Evolutionary conservation across 163 green algal species (phyloP).

Genomic region (Chlorella variabilis): DNA sequence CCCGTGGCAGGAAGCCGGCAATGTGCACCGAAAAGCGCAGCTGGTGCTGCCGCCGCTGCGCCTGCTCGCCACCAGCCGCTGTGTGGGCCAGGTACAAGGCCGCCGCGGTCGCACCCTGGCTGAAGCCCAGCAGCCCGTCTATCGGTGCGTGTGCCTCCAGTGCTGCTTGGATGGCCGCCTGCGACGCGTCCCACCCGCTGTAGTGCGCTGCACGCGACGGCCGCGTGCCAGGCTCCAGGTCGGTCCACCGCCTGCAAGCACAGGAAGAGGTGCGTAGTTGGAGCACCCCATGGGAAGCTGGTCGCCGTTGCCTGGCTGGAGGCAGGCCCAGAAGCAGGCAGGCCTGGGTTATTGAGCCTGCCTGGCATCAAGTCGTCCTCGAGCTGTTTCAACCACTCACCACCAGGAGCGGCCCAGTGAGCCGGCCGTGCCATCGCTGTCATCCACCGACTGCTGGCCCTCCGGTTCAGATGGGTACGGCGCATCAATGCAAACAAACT

Average conservation of each 20-base stretch:
- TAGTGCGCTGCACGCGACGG: slow-evolving; percentile 50
- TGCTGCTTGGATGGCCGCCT: slow-evolving; percentile 29
- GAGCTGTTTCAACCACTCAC: slow-evolving; percentile 3
- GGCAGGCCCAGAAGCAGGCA: too few relatives aligned
- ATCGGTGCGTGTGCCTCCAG: slow-evolving; percentile 47
- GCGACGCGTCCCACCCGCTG: slow-evolving; percentile 49
- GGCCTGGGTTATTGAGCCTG: too few relatives aligned
- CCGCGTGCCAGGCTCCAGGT: slow-evolving; percentile 24
- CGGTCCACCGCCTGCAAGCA: slow-evolving; percentile 41
- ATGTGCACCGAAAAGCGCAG: slow-evolving; percentile 17
- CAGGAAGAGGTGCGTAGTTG: neutral
- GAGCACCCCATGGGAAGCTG: slow-evolving; percentile 6
- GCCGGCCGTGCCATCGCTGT: neutral
- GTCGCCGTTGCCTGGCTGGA: neutral
- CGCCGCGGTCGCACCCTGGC: slow-evolving; percentile 67
- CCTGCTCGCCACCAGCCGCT: neutral
- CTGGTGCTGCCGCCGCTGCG: neutral
- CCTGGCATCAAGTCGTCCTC: too few relatives aligned
- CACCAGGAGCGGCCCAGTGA: slow-evolving; percentile 5
- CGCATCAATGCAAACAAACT: slow-evolving; percentile 80
- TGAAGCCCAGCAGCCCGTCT: slow-evolving; percentile 74
- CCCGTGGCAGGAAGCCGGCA: slow-evolving; percentile 61
- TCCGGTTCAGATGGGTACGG: slow-evolving; percentile 53
- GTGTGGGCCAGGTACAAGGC: slow-evolving; percentile 59
- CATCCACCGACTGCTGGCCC: slow-evolving; percentile 1